phyloP scores from a whole-genome alignment of 306 rosid genomes.

The Boehmeria nivea region DNA sequence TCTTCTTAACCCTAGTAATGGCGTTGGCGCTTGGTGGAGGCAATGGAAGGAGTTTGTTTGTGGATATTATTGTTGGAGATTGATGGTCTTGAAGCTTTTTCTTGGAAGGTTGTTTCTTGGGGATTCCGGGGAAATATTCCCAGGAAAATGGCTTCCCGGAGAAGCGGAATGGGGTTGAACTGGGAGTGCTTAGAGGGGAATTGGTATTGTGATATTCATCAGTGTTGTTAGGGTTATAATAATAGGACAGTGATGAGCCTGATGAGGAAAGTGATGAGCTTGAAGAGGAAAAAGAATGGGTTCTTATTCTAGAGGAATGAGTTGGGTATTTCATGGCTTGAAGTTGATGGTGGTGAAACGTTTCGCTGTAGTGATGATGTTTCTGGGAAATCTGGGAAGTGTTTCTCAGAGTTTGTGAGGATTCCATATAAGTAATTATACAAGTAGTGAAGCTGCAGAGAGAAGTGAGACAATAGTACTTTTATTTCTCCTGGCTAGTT shows the following conservation, averaged over 20 bases:
- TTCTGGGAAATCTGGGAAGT: constrained; percentile 24
- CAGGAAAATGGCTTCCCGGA: constrained; percentile 98
- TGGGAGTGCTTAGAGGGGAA: constrained; percentile 19
- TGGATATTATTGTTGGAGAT: not conserved
- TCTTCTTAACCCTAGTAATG: constrained; percentile 20
- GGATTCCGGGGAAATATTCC: constrained; percentile 91
- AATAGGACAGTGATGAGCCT: constrained; percentile 36
- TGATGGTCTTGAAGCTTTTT: constrained; percentile 16
- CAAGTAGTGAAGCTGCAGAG: too few species aligned
- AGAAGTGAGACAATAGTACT: not conserved
- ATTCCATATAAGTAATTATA: too few species aligned
- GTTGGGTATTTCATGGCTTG: constrained; percentile 21
- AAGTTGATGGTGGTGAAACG: not conserved
- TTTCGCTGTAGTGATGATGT: constrained; percentile 22
- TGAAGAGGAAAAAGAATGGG: constrained; percentile 47
- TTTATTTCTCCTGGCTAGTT: not conserved
- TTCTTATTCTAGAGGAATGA: constrained; percentile 31
- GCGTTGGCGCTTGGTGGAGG: constrained; percentile 35
- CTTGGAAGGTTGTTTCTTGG: constrained; percentile 56
- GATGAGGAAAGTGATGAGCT: constrained; percentile 29
- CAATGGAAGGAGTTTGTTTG: constrained; percentile 46
- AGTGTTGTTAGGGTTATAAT: constrained; percentile 23
- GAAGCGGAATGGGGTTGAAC: constrained; percentile 41
- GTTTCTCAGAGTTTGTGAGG: constrained; percentile 22
- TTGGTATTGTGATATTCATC: too few species aligned